Evolutionary conservation across 1,284 basidiomycete genomes (phyloP).

Genomic region (Heliocybe sulcata): DNA sequence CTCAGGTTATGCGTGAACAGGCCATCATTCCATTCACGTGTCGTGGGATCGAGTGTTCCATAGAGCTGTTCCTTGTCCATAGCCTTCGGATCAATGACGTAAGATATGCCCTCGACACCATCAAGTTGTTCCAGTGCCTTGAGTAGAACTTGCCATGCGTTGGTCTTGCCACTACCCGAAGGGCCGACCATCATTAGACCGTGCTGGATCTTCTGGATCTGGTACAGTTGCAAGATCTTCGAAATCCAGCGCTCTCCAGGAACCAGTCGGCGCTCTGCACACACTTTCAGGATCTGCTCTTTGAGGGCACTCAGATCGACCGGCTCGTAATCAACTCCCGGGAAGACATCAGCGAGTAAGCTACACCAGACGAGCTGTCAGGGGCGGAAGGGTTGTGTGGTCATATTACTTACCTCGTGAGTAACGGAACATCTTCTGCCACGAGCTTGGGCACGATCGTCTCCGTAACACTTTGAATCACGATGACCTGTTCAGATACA

Average conservation of each 20-base stretch:
- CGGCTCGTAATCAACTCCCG: conserved; percentile 87
- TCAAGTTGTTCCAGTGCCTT: conserved; percentile 89
- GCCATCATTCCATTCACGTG: conserved; percentile 99
- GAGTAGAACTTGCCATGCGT: conserved; percentile 94
- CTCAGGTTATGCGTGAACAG: conserved; percentile 97
- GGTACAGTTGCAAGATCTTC: conserved; percentile 97
- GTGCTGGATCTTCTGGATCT: conserved; percentile 99
- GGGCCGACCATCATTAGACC: conserved; percentile 99
- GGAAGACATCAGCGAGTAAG: conserved; percentile 95
- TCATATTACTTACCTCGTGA: conserved; percentile 64
- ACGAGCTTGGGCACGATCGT: conserved; percentile 98
- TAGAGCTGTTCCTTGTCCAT: conserved; percentile 98
- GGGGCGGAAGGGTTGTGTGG: background rate
- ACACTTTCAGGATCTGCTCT: conserved; percentile 82
- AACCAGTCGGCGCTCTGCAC: conserved; percentile 80
- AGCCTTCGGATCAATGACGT: conserved; percentile 99
- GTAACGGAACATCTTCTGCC: conserved; percentile 91
- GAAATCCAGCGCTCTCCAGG: conserved; percentile 87
- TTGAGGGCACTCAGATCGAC: conserved; percentile 85
- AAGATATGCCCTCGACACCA: conserved; percentile 87
- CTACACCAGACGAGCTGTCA: conserved; percentile 30
- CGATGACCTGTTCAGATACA: conserved; percentile 88
- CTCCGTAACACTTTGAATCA: conserved; percentile 99
- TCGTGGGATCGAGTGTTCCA: conserved; percentile 95
- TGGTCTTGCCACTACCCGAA: conserved; percentile 95